Evolutionary conservation across 2,329 filamentous ascomycete genomes (phyloP).

Genomic region (Akanthomyces lecanii): DNA sequence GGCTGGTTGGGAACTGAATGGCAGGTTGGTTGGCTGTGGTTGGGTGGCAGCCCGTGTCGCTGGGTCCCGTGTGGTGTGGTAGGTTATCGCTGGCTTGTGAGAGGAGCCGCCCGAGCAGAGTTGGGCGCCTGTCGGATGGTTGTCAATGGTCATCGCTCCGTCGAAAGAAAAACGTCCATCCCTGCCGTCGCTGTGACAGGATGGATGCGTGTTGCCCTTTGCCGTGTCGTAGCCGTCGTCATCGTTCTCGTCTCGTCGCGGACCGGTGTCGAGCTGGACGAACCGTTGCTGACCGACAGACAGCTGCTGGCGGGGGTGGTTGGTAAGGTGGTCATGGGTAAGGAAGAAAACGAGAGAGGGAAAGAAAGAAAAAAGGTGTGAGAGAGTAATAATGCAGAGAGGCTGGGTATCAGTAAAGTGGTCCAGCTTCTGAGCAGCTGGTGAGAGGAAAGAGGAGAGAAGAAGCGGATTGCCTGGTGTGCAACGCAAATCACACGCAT

Average conservation of each 20-base stretch:
- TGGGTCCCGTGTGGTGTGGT: conserved; percentile 1
- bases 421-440: neutral
- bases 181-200: conserved; percentile 1
- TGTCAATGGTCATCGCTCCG: neutral
- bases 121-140: conserved; percentile 4
- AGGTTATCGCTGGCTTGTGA: neutral
- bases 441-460: neutral
- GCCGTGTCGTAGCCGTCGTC: conserved; percentile 1
- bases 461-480: neutral
- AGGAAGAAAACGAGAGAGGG: neutral
- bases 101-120: neutral
- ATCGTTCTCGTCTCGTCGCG: neutral
- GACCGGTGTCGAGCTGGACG: neutral
- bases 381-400: conserved; percentile 12
- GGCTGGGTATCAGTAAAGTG: conserved; percentile 6
- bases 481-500: neutral
- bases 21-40: neutral
- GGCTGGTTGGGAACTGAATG: conserved; percentile 2
- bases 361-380: conserved; percentile 8
- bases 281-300: conserved; percentile 1
- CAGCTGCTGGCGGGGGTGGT: conserved; percentile 10
- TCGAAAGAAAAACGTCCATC: neutral
- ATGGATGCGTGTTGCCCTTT: neutral
- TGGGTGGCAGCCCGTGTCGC: conserved; percentile 1
- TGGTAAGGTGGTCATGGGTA: conserved; percentile 12